Evolutionary conservation across 1,284 basidiomycete genomes (phyloP).

Genomic region (Pseudozyma hubeiensis): DNA sequence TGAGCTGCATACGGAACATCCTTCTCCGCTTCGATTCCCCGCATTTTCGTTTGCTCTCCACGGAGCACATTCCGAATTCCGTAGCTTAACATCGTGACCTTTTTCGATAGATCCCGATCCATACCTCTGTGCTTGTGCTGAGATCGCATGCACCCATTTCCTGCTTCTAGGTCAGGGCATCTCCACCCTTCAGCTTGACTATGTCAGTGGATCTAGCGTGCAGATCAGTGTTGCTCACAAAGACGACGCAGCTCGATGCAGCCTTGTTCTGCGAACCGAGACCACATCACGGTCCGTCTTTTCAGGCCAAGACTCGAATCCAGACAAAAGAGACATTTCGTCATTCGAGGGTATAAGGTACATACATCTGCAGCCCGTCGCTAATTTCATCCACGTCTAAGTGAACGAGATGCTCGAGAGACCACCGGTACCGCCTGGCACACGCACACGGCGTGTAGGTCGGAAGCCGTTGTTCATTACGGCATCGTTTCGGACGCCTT

Average conservation of each 20-base stretch:
- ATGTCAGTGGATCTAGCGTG: no score
- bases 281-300: no score
- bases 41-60: slow-evolving; percentile 1
- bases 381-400: slow-evolving; percentile 3
- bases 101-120: no score
- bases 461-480: slow-evolving; percentile 57
- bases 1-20: slow-evolving; percentile 7
- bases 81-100: not conserved
- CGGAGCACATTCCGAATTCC: slow-evolving; percentile 14
- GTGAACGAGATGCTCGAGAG: slow-evolving; percentile 54
- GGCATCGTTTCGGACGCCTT: slow-evolving; percentile 44
- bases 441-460: slow-evolving; percentile 54
- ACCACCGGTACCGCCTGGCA: slow-evolving; percentile 55
- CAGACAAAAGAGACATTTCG: not conserved
- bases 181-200: no score
- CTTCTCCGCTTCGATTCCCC: slow-evolving; percentile 16
- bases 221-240: no score
- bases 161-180: no score
- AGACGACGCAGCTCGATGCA: no score
- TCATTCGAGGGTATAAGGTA: slow-evolving; percentile 29
- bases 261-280: no score
- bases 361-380: not conserved
- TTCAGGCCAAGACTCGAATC: no score
- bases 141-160: no score
- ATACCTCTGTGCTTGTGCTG: no score